Evolutionary conservation across 495 filamentous ascomycete species (phyloP), one percentile per base, ranked within the genome.

Genomic region (Annulohypoxylon bovei): DNA sequence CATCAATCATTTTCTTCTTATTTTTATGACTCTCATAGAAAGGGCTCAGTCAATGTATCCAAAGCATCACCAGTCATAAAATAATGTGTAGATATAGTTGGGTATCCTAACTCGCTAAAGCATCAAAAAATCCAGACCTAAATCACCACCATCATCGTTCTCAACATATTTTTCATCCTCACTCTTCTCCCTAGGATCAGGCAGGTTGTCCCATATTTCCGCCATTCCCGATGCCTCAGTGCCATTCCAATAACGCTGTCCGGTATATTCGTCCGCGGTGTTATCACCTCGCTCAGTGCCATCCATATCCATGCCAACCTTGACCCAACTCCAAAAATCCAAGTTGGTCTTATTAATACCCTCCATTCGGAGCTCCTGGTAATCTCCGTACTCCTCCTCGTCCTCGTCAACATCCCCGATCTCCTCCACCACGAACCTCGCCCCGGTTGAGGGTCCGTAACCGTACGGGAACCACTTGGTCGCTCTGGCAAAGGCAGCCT

Each of bases 391-490:
- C 23, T 80, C 71, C 37, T 70, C 67, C 9, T 70, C 67, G 50
- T 82, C 81, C 22, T 81, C 81, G 30, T 75, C 71, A 11, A 77
- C 65, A 30, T 80, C 79, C 0, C 78, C 80, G 20, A 79, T 71
- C 58, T 82, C 81, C 60, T 82, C 79, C 53, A 82, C 77, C 1
- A 79, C 78, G 27, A 81, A 78, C 28, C 28, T 71, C 0, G 67
- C 71, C 5, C 75, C 78, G 1, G 65, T 78, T n/a, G 78, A 75
- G 4, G 79, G 78, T 0, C 81, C 80, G 67, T 72, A 83, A 9
- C 81, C 81, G 52, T 80, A 81, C 2, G 80, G 79, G 56, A 83
- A 83, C 65, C 75, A 82, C 52, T 83, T 83, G n/a, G 70, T 42
- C 0, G 79, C 81, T 25, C 74, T 72, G 6, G 79, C 76, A 12